Evolutionary conservation across 176 grass and related monocot species (phyloP), one percentile per base, ranked within the genome.

Genomic region (Zea luxurians): DNA sequence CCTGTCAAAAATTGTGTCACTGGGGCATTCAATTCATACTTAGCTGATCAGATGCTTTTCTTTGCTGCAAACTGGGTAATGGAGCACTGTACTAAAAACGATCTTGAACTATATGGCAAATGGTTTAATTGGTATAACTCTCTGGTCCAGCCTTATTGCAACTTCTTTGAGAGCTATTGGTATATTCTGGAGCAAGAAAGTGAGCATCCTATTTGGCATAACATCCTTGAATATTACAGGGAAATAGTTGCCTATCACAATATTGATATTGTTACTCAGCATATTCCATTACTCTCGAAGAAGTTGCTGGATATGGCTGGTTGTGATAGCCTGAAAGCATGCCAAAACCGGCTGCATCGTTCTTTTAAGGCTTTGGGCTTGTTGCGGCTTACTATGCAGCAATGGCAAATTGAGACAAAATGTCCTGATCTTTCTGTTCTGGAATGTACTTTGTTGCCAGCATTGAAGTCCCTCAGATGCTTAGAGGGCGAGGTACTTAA

Each of bases 21-120:
- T 46, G 46, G 55, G 42, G 41, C 55, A 42, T 94, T 94, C 64
- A 80, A 97, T 80, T 74, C 54, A 44, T 78, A 54, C 27, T 57
- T 93, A 84, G 87, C 82, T 65, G 88, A 85, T 79, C 82, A 86
- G 70, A 90, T 86, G 83, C 89, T 97, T 90, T 94, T 97, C 78
- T 88, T 94, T 78, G 91, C 94, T 75, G 88, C 94, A 82, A 93
- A 92, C 65, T 97, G 94, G 94, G 87, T 87, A 65, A 86, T 97
- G 70, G 89, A 92, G 62, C 94, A 94, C 61, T 88, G 89, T 76
- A 88, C 83, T 21, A 70, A 86, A 90, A 90, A 70, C 41, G 85
- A 97, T 85, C 21, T 71, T 90, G 59, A 68, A 49, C 80, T 86
- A 48, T 97, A 92, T 86, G 10, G 11, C 10, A 75, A 80, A 74